Evolutionary conservation across 768 basidiomycete species (phyloP).

Genomic region (Amanita pseudoporphyria): DNA sequence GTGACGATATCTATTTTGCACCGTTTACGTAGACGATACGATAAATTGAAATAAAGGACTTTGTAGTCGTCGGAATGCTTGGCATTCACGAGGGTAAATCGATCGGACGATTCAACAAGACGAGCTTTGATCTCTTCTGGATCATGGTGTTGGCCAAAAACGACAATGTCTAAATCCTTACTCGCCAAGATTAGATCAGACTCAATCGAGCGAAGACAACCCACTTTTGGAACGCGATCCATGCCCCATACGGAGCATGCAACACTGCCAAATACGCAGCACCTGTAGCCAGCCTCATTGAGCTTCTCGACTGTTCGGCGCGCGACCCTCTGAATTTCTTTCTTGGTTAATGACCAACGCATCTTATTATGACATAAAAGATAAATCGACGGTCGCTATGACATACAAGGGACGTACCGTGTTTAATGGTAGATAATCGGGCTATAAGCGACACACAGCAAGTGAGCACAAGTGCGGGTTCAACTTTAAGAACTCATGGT

Average conservation of each 20-base stretch:
- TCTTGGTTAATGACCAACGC: background rate
- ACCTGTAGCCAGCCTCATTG: slow-evolving; percentile 16
- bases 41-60: slow-evolving; percentile 27
- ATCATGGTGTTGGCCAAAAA: slow-evolving; percentile 21
- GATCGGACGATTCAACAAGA: slow-evolving; percentile 19
- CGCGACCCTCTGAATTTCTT: background rate
- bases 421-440: no score
- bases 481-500: no score
- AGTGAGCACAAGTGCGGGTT: no score
- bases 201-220: slow-evolving; percentile 4
- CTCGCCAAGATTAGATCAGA: background rate
- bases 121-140: slow-evolving; percentile 31
- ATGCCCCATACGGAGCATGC: slow-evolving; percentile 31
- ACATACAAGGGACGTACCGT: no score
- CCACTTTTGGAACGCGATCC: slow-evolving; percentile 25
- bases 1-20: slow-evolving; percentile 30
- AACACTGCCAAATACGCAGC: slow-evolving; percentile 30
- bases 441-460: no score
- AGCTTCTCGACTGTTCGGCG: slow-evolving; percentile 17
- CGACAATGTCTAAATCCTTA: slow-evolving; percentile 40
- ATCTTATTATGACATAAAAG: no score
- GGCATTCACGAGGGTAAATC: slow-evolving; percentile 29
- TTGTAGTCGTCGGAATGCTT: slow-evolving; percentile 28
- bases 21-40: slow-evolving; percentile 9
- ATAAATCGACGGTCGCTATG: no score